Base-by-base conservation (phyloP, 2,329 filamentous ascomycete genomes). In the Rutstroemia sp. region DNA sequence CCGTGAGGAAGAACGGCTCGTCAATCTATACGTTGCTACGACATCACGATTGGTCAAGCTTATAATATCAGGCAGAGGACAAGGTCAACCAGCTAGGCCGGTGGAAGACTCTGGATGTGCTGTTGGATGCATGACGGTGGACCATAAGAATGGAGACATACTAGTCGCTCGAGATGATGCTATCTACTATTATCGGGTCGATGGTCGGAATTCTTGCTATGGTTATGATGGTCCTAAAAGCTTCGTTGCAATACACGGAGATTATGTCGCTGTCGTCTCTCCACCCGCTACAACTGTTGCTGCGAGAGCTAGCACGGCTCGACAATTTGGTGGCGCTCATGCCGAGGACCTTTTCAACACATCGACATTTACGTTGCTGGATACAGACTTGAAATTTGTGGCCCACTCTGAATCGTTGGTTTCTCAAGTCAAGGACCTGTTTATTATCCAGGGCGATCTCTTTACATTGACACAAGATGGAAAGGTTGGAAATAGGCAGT, bases 141-240 rank as follows among this genome's bases (percentile, higher is more conserved):
- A 96, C 70, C 83, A 81, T 59, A 79, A 81, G 60, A 88, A 85
- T 0, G 90, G 88, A 5, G 90, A 96, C 62, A 85, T 99, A 19
- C 82, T 99, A 3, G 87, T 99, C n/a, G 94, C 87, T 1, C 79
- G 94, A 59, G 90, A 96, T 64, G 95, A 99, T 79, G 94, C 92
- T 7, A 87, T 99, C 54, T 97, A 97, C 73, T 92, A 90, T 58
- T 99, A 97, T 72, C 88, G 87, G 0, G 74, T 87, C 0, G 88
- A 94, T 58, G 92, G 92, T 0, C 83, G 92, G 58, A 91, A 91
- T 0, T 87, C 90, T 1, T 92, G 90, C 42, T 92, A 89, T 71
- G 91, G 91, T 0, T 97, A 95, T 68, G 92, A 99, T 69, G 88
- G 90, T 5, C 85, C 88, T 6, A 99, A 99, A 74, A 92, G 86